These are phyloP conservation scores for Apiospora malaysiana DNA, from an alignment of 2,329 filamentous ascomycete genomes.

Conservation along the genomic window DNA sequence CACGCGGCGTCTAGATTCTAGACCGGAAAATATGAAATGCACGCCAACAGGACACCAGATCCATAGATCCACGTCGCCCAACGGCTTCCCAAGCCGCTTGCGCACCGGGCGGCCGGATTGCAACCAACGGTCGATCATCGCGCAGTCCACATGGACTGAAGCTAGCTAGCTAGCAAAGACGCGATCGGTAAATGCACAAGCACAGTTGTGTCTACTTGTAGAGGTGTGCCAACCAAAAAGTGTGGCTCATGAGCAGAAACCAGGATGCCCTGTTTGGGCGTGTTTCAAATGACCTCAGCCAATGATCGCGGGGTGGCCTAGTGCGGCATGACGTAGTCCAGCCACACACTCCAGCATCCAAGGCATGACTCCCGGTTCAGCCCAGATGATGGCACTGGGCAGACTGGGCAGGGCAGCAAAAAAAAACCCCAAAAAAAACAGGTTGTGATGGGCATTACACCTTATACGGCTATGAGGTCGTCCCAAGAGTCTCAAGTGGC, in stretches of 20 bases:
- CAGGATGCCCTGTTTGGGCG: conserved; percentile 15
- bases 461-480: background rate
- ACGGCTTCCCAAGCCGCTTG: background rate
- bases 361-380: background rate
- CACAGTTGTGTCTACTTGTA: no score
- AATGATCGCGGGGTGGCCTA: conserved; percentile 16
- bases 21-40: background rate
- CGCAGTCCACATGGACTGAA: conserved; percentile 4
- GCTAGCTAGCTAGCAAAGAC: background rate
- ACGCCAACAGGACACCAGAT: background rate
- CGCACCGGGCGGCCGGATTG: background rate
- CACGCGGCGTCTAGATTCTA: background rate
- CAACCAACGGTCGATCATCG: background rate
- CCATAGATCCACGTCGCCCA: background rate
- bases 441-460: conserved; percentile 15
- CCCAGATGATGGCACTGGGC: background rate
- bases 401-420: background rate
- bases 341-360: background rate
- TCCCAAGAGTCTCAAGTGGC: background rate
- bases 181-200: no score
- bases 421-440: no score
- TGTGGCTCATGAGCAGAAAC: conserved; percentile 1
- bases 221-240: background rate
- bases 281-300: conserved; percentile 18
- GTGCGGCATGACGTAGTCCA: conserved; percentile 21